phyloP scores from a whole-genome alignment of 495 filamentous ascomycete genomes.

The Lasiosphaeriaceae sp. region DNA sequence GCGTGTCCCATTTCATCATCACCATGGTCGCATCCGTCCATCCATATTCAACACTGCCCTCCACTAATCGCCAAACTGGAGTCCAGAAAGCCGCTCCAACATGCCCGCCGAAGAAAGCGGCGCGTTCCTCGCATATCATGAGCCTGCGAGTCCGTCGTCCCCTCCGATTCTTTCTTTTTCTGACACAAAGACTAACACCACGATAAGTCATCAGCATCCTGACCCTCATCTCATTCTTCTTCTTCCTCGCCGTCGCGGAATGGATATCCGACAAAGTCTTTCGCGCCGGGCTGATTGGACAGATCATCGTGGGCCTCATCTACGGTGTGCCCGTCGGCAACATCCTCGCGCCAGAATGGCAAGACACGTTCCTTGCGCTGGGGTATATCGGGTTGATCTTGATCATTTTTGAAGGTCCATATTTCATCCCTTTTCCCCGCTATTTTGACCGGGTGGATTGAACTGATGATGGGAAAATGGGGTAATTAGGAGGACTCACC shows the following conservation, averaged over 20 bases:
- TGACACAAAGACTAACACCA: neutral
- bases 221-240: conserved; percentile 58
- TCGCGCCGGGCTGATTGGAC: conserved; percentile 66
- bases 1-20: too few species aligned
- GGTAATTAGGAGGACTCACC: conserved; percentile 56
- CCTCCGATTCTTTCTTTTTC: too few species aligned
- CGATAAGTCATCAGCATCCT: conserved; percentile 45
- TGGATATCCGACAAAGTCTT: conserved; percentile 56
- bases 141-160: conserved; percentile 13
- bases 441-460: too few species aligned
- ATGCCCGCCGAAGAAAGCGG: conserved; percentile 7
- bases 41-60: too few species aligned
- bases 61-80: neutral
- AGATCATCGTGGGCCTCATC: conserved; percentile 67
- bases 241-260: conserved; percentile 60
- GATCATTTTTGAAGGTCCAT: conserved; percentile 61
- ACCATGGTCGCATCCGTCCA: too few species aligned
- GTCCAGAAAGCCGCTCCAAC: neutral
- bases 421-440: neutral
- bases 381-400: conserved; percentile 74
- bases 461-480: too few species aligned
- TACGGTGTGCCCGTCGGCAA: conserved; percentile 61
- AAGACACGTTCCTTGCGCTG: conserved; percentile 60
- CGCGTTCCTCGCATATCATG: conserved; percentile 23
- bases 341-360: conserved; percentile 44